Percentiles rank a stretch among this genome's conserved stretches.
Evolutionary conservation across 768 basidiomycete genomes (phyloP).

Genomic region (Suillus occidentalis): DNA sequence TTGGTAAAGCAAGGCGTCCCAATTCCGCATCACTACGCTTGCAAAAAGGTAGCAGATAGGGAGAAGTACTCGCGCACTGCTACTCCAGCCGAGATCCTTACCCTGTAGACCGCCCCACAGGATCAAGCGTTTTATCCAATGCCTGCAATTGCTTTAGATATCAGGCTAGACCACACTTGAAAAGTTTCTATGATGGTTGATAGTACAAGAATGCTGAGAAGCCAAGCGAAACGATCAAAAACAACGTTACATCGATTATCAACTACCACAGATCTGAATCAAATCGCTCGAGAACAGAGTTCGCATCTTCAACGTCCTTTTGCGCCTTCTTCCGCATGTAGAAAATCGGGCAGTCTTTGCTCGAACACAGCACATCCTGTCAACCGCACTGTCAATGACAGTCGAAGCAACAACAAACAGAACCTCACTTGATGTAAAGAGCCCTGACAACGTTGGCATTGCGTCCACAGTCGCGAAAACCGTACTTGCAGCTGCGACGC

Average conservation of each 20-base stretch:
- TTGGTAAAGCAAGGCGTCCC: neutral
- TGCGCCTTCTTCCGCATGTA: constrained; percentile 99
- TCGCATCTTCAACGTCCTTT: constrained; percentile 92
- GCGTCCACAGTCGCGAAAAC: constrained; percentile 96
- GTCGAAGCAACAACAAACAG: neutral
- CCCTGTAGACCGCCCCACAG: neutral
- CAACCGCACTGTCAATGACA: neutral
- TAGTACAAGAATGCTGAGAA: neutral
- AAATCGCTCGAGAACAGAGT: constrained; percentile 79
- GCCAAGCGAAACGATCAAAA: neutral
- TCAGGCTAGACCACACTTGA: neutral
- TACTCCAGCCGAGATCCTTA: neutral
- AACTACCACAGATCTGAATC: constrained; percentile 69
- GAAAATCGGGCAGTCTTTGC: constrained; percentile 98
- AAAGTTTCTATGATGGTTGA: neutral
- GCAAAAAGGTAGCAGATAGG: too few relatives aligned
- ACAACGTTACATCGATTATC: neutral
- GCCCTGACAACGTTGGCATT: constrained; percentile 98
- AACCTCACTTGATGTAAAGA: constrained; percentile 84
- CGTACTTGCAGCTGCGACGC: constrained; percentile 85
- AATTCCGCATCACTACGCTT: too few relatives aligned
- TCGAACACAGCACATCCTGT: constrained; percentile 94
- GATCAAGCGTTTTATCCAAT: neutral
- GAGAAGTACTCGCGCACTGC: too few relatives aligned
- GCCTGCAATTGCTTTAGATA: neutral